Conservation (phyloP, 2,329 filamentous ascomycete species). For the Neofusicoccum laricinum region DNA sequence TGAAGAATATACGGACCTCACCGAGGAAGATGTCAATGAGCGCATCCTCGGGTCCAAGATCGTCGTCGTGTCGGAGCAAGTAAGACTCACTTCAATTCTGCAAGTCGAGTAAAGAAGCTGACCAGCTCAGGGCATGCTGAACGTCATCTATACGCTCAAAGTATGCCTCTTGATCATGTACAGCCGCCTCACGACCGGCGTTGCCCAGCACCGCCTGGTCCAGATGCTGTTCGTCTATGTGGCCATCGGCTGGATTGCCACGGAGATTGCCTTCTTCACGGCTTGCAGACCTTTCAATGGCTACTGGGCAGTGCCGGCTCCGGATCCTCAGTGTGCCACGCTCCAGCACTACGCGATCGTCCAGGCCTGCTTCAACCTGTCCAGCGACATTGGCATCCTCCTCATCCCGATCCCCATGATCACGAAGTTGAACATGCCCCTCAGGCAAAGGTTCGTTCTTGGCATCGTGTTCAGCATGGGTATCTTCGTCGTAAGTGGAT, state of each 20-base stretch:
- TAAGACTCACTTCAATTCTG: slow-evolving; percentile 16
- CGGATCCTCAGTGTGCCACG: slow-evolving; percentile 56
- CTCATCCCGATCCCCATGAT: slow-evolving; percentile 48
- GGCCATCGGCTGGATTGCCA: slow-evolving; percentile 47
- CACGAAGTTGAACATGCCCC: slow-evolving; percentile 47
- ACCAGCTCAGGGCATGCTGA: slow-evolving; percentile 54
- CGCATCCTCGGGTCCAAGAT: slow-evolving; percentile 46
- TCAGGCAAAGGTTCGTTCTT: slow-evolving; percentile 54
- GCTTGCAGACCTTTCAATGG: slow-evolving; percentile 53
- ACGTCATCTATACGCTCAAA: slow-evolving; percentile 54
- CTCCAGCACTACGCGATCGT: slow-evolving; percentile 57
- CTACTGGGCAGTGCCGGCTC: slow-evolving; percentile 58
- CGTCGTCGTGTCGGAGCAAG: slow-evolving; percentile 45
- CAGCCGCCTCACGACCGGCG: slow-evolving; percentile 40
- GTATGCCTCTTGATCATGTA: slow-evolving; percentile 58
- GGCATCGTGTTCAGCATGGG: slow-evolving; percentile 51
- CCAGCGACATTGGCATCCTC: slow-evolving; percentile 44
- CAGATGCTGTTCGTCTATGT: slow-evolving; percentile 51
- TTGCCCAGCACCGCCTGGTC: slow-evolving; percentile 35
- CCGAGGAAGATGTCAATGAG: slow-evolving; percentile 36
- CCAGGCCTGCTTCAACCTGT: slow-evolving; percentile 59
- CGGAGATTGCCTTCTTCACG: slow-evolving; percentile 55
- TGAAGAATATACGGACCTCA: slow-evolving; percentile 34
- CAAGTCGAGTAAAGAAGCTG: background rate
- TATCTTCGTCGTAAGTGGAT: slow-evolving; percentile 47